Conservation (phyloP, 2,329 filamentous ascomycete genomes). For the Alternaria viburni region DNA sequence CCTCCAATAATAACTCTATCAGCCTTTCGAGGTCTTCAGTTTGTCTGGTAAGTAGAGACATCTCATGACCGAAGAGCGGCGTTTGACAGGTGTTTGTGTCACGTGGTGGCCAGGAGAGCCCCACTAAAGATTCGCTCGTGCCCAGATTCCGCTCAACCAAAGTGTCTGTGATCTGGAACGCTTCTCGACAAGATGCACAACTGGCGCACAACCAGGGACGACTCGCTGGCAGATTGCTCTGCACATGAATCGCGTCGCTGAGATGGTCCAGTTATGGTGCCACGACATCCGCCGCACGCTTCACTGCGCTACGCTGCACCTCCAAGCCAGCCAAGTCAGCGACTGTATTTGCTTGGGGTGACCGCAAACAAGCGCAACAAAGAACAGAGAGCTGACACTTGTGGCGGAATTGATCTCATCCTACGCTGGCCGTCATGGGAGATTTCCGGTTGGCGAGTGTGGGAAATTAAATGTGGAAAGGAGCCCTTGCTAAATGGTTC, state of each 20-base stretch:
- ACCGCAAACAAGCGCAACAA: constrained; percentile 1
- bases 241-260: constrained; percentile 2
- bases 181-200: not conserved
- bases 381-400: constrained; percentile 24
- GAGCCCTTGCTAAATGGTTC: constrained; percentile 23
- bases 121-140: not conserved
- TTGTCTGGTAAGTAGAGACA: not conserved
- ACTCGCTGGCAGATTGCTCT: constrained; percentile 1
- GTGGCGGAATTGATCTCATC: constrained; percentile 33
- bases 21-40: not conserved
- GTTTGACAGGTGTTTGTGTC: not conserved
- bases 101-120: not conserved
- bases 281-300: constrained; percentile 15
- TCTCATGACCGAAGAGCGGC: not conserved
- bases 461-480: constrained; percentile 41
- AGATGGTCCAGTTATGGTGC: constrained; percentile 4
- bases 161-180: not conserved
- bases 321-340: constrained; percentile 16
- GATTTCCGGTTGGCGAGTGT: constrained; percentile 26
- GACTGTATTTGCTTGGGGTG: constrained; percentile 7
- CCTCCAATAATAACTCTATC: not conserved
- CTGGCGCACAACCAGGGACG: not conserved
- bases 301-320: constrained; percentile 14
- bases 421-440: constrained; percentile 19
- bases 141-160: not conserved